Conservation (phyloP, 805 yeast species). For the Kuraishia hungarica region DNA sequence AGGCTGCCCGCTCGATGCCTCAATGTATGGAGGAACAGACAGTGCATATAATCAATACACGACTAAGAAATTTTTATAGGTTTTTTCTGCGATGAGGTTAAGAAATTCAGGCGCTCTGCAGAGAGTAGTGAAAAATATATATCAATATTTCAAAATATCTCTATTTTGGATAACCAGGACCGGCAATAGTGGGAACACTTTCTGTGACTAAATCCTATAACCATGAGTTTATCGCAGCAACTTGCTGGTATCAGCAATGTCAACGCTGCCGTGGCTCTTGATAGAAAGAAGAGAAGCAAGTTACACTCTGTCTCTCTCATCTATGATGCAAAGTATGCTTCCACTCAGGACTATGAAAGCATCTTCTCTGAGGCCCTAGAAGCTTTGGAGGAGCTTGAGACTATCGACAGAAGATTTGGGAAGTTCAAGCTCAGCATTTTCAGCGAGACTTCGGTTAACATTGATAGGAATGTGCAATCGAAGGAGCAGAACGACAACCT, state of each 20-base stretch:
- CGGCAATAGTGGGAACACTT: too few relatives aligned
- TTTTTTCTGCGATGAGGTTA: background rate
- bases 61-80: background rate
- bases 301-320: slow-evolving; percentile 84
- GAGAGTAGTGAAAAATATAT: background rate
- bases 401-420: slow-evolving; percentile 67
- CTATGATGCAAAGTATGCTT: slow-evolving; percentile 79
- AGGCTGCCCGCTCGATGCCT: too few relatives aligned
- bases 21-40: too few relatives aligned
- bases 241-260: slow-evolving; percentile 58
- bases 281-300: slow-evolving; percentile 79
- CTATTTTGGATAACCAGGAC: background rate
- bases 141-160: background rate
- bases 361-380: slow-evolving; percentile 65
- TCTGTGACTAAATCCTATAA: too few relatives aligned
- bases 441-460: slow-evolving; percentile 67
- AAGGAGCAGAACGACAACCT: slow-evolving; percentile 70
- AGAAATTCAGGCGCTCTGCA: background rate
- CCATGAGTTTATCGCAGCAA: slow-evolving; percentile 59
- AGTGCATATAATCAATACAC: background rate
- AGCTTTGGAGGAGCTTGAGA: slow-evolving; percentile 65
- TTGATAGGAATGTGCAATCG: slow-evolving; percentile 79
- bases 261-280: slow-evolving; percentile 68
- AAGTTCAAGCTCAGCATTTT: slow-evolving; percentile 68
- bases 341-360: slow-evolving; percentile 88